Percentiles rank a stretch among this genome's conserved stretches.
These are phyloP conservation scores for Geranium rotundifolium DNA, from an alignment of 345 rosid species.

Conservation along the genomic window DNA sequence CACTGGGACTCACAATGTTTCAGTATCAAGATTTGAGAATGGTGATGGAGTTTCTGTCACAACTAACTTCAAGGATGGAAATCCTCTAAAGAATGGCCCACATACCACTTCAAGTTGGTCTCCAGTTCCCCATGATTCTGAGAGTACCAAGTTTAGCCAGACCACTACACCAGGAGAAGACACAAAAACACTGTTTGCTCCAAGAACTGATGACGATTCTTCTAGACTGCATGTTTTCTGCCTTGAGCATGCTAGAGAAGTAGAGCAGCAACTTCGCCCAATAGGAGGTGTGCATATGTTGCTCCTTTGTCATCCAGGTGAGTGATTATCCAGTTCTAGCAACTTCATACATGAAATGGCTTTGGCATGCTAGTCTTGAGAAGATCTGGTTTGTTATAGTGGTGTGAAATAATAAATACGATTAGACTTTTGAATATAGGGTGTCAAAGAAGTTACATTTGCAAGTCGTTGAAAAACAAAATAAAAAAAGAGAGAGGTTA, in stretches of 20 bases:
- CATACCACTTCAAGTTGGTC: conserved; percentile 20
- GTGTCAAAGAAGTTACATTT: too few species aligned
- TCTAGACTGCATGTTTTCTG: conserved; percentile 84
- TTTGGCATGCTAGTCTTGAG: too few species aligned
- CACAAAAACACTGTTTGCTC: conserved; percentile 25
- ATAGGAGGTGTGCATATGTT: conserved; percentile 74
- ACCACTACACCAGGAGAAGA: conserved; percentile 18
- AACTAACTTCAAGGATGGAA: conserved; percentile 14
- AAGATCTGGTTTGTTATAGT: too few species aligned
- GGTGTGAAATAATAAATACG: too few species aligned
- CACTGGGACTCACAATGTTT: conserved; percentile 3
- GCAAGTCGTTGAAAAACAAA: too few species aligned
- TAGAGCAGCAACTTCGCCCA: conserved; percentile 61
- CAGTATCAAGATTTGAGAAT: too few species aligned
- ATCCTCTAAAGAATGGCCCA: conserved; percentile 19
- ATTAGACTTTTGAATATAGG: too few species aligned
- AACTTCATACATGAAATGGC: neutral
- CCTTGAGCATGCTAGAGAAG: conserved; percentile 93
- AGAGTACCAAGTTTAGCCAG: conserved; percentile 22
- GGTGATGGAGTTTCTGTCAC: neutral
- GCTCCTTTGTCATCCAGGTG: conserved; percentile 92
- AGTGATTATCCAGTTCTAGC: neutral
- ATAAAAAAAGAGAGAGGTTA: too few species aligned
- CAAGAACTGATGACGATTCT: conserved; percentile 57
- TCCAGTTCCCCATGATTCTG: conserved; percentile 17